A percentile compares a stretch with the other conserved stretches of the same genome.
Evolutionary conservation across 164 flowering plant genomes (phyloP).

Genomic region (Santalum album): DNA sequence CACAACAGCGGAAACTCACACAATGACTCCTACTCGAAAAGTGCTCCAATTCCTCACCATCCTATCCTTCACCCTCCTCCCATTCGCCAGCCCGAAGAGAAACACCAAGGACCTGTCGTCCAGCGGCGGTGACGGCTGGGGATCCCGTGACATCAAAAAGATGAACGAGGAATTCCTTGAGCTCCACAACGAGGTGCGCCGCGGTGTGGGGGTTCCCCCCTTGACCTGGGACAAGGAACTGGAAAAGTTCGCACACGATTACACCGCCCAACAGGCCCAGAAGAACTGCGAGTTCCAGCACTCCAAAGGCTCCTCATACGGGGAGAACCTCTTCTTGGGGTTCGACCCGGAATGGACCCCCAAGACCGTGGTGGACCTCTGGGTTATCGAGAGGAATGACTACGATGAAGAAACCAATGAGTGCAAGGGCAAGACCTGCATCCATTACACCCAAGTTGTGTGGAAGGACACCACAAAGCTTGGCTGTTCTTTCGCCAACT

Average conservation of each 20-base stretch:
- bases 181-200: slow-evolving; percentile 37
- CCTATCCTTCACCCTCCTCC: too few relatives aligned
- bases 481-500: slow-evolving; percentile 35
- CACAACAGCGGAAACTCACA: too few relatives aligned
- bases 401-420: slow-evolving; percentile 9
- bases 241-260: slow-evolving; percentile 22
- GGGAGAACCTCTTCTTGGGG: slow-evolving; percentile 52
- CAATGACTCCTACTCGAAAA: too few relatives aligned
- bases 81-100: too few relatives aligned
- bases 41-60: too few relatives aligned
- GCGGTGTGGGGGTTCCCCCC: slow-evolving; percentile 5
- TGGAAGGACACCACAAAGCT: slow-evolving; percentile 28
- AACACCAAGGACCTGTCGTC: too few relatives aligned
- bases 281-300: slow-evolving; percentile 31
- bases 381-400: slow-evolving; percentile 20
- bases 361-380: slow-evolving; percentile 19
- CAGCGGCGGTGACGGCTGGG: too few relatives aligned
- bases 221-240: slow-evolving; percentile 27
- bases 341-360: slow-evolving; percentile 16
- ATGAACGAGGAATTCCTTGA: slow-evolving; percentile 14
- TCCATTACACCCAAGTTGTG: slow-evolving; percentile 15
- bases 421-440: slow-evolving; percentile 22
- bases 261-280: slow-evolving; percentile 10
- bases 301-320: slow-evolving; percentile 19
- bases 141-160: too few relatives aligned